phyloP scores from a whole-genome alignment of 1,284 basidiomycete species.

The Puccinia horiana region DNA sequence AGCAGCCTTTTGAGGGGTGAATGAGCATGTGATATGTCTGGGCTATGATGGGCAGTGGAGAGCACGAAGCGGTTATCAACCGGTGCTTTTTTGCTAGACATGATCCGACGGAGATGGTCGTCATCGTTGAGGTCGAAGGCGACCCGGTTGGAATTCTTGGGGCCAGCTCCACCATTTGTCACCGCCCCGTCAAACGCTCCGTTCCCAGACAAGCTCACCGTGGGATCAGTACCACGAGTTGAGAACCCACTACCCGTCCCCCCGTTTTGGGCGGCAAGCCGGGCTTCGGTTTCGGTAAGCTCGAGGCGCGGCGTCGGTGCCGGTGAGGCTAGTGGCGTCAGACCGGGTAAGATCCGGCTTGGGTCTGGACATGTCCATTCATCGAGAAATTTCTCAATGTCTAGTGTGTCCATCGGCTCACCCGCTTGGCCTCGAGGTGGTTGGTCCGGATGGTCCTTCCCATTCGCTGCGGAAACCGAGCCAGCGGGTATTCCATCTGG shows the following conservation, averaged over 20 bases:
- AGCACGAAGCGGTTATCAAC: not conserved
- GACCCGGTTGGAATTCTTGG: not conserved
- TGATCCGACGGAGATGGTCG: constrained; percentile 18
- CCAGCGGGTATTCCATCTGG: not conserved
- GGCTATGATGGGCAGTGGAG: not conserved
- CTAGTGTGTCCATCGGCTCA: constrained; percentile 3
- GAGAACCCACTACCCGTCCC: not conserved
- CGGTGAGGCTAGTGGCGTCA: not conserved
- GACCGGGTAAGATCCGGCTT: not conserved
- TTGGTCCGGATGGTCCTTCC: not conserved
- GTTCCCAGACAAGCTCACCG: not conserved
- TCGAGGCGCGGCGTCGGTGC: not conserved
- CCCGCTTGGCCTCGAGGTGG: not conserved
- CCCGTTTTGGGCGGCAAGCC: not conserved
- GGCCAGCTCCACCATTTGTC: not conserved
- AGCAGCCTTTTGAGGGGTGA: not conserved
- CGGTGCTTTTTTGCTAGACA: constrained; percentile 10
- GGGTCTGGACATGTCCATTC: constrained; percentile 36
- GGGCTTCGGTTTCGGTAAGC: not conserved
- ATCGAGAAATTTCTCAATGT: constrained; percentile 31
- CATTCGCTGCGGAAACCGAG: not conserved
- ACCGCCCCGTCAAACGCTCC: not conserved
- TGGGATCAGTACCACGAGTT: no score
- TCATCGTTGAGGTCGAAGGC: constrained; percentile 19
- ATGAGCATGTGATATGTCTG: not conserved